Conservation (phyloP, 805 yeast species). For the Zygosaccharomyces gambellarensis region DNA sequence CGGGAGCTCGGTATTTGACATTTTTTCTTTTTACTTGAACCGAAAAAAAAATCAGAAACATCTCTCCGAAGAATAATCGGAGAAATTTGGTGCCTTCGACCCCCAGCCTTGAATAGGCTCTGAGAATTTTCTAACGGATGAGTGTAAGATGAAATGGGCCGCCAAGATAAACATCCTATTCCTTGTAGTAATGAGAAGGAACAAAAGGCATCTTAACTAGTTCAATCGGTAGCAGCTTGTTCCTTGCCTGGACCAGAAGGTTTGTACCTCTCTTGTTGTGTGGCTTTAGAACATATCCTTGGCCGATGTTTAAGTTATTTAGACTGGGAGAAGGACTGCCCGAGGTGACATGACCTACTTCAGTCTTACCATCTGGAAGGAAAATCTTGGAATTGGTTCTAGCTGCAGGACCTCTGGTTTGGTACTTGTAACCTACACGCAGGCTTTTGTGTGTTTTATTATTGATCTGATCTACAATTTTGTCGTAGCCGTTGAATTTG, state of each 20-base stretch:
- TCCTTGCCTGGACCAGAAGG: conserved; percentile 73
- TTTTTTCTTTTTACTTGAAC: no score
- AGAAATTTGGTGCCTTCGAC: neutral
- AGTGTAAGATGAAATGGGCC: neutral
- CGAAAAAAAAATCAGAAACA: no score
- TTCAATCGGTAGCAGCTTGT: conserved; percentile 69
- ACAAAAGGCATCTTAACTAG: conserved; percentile 86
- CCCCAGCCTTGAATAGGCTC: neutral
- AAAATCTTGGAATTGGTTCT: conserved; percentile 70
- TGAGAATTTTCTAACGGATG: neutral
- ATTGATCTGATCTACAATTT: conserved; percentile 63
- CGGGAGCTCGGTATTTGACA: no score
- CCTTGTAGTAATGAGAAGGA: conserved; percentile 62
- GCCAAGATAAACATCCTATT: neutral
- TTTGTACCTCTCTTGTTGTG: conserved; percentile 69
- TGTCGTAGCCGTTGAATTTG: conserved; percentile 70
- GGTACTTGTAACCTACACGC: conserved; percentile 66
- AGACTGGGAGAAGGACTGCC: conserved; percentile 65
- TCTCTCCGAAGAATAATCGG: neutral
- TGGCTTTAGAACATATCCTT: conserved; percentile 75
- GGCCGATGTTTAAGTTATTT: conserved; percentile 78
- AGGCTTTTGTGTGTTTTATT: conserved; percentile 54
- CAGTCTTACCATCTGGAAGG: conserved; percentile 50
- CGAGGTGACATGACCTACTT: conserved; percentile 49
- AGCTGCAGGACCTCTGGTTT: conserved; percentile 85